A percentile compares a stretch with the other conserved stretches of the same genome.
These are phyloP conservation scores for Comarum palustre DNA, from an alignment of 306 rosid species.

Conservation along the genomic window DNA sequence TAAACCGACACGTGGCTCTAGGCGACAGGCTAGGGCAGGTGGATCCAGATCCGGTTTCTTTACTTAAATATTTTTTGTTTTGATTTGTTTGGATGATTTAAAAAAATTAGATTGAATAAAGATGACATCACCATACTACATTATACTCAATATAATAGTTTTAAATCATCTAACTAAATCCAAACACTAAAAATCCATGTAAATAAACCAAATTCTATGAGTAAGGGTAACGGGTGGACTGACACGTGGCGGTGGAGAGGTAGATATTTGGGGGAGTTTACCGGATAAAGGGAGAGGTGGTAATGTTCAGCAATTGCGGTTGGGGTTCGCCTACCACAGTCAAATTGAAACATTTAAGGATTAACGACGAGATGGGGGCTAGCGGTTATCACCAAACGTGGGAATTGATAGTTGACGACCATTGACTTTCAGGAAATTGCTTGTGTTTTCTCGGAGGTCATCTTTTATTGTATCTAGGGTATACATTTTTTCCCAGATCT, in stretches of 20 bases:
- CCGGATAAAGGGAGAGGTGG: conserved; percentile 8
- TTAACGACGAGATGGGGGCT: neutral
- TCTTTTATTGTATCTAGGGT: neutral
- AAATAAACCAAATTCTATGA: too few species aligned
- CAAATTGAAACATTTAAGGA: neutral
- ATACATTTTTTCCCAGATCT: too few species aligned
- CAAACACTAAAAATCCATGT: too few species aligned
- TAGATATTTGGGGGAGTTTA: neutral
- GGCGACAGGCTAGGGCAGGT: conserved; percentile 13
- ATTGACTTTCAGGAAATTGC: conserved; percentile 13
- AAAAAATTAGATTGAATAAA: too few species aligned
- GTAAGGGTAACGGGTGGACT: neutral
- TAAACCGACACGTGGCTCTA: conserved; percentile 20
- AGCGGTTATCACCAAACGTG: conserved; percentile 7
- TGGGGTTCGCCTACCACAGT: conserved; percentile 17
- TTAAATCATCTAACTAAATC: too few species aligned
- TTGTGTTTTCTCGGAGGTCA: neutral
- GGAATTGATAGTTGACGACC: conserved; percentile 21
- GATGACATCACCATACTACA: too few species aligned
- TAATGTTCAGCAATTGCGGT: conserved; percentile 37
- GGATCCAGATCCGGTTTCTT: too few species aligned
- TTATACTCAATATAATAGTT: too few species aligned
- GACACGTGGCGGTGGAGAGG: conserved; percentile 2
- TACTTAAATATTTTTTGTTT: too few species aligned
- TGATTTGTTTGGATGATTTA: too few species aligned